These are phyloP conservation scores for Camillea tinctor DNA, from an alignment of 2,329 filamentous ascomycete genomes.

Conservation along the genomic window DNA sequence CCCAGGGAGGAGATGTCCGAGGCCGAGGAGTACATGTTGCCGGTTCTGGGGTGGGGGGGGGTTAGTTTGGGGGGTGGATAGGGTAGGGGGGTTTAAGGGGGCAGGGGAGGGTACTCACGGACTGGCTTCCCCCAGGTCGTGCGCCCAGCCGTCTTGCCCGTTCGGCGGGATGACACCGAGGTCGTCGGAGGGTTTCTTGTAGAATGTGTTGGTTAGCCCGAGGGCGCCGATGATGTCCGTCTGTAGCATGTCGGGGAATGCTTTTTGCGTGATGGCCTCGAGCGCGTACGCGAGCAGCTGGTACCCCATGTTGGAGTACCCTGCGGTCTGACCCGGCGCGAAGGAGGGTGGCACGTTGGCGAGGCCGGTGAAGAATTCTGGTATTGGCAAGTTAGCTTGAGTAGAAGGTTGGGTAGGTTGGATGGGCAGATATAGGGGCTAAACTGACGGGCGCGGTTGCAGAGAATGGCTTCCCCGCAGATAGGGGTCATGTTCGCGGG, in stretches of 20 bases:
- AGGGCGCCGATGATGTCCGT: conserved; percentile 22
- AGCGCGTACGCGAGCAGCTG: conserved; percentile 31
- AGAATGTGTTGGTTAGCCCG: conserved; percentile 23
- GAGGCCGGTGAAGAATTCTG: conserved; percentile 27
- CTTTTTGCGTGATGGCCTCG: conserved; percentile 23
- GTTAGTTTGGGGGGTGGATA: neutral
- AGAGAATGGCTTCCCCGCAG: conserved; percentile 24
- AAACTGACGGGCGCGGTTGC: conserved; percentile 23
- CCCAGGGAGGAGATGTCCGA: conserved; percentile 42
- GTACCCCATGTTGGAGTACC: conserved; percentile 29
- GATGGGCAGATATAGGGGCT: neutral
- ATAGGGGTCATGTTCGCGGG: conserved; percentile 16
- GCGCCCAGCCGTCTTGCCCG: conserved; percentile 31
- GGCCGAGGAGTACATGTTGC: conserved; percentile 44
- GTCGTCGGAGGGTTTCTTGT: conserved; percentile 17
- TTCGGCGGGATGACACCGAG: conserved; percentile 24
- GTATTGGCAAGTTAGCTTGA: neutral
- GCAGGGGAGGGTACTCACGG: conserved; percentile 35
- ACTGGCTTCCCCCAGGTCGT: conserved; percentile 38
- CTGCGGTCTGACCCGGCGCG: conserved; percentile 23
- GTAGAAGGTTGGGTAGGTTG: neutral
- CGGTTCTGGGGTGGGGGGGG: conserved; percentile 28
- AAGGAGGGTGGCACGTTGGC: conserved; percentile 27
- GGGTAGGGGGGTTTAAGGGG: too few species aligned
- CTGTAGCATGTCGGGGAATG: conserved; percentile 24